Base-by-base conservation (phyloP, 2,329 filamentous ascomycete genomes). In the Penicillium glabrum region DNA sequence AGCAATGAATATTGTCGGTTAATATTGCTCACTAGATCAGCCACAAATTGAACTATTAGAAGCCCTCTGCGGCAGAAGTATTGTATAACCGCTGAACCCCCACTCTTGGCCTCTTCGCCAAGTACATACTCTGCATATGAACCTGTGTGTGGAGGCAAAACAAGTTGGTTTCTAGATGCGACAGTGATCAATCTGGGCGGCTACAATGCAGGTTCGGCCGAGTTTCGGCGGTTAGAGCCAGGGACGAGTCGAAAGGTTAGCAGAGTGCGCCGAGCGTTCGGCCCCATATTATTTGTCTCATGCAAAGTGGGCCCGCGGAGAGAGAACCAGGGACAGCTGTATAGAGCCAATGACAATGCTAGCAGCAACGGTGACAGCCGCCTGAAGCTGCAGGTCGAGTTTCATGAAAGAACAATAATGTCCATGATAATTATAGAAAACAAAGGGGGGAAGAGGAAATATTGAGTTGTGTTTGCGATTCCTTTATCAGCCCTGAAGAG, bases 401-500 rank as follows among this genome's bases (percentile, higher is more conserved):
- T 46, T 50, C 23, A 19, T 24, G 14, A 49, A 50, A 19, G 19
- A 2, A 2, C 39, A n/a, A 37, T n/a, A n/a, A 14, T 23, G n/a
- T 10, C 6, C 35, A 19, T 19, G 35, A 21, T 41, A 41, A 41
- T 41, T 41, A 23, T 21, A 33, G 46, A 47, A 16, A 23, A 16
- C 8, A 21, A 23, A 14, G 11, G 26, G 26, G n/a, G 23, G 21
- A n/a, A 9, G 41, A 14, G 24, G 8, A 19, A 33, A 31, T 13
- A 47, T 19, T 16, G 16, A 47, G 14, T 33, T 16, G 13, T 33
- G 31, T 33, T 33, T 33, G 13, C 31, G 16, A n/a, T 21, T 23
- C n/a, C 46, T 33, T 44, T 50, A 26, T 58, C 53, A 56, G 58
- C 54, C 60, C 53, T 64, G 53, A 48, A 46, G 35, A 16, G 24